phyloP scores from a whole-genome alignment of 177 flowering plant genomes.

The Vitis hybrid region DNA sequence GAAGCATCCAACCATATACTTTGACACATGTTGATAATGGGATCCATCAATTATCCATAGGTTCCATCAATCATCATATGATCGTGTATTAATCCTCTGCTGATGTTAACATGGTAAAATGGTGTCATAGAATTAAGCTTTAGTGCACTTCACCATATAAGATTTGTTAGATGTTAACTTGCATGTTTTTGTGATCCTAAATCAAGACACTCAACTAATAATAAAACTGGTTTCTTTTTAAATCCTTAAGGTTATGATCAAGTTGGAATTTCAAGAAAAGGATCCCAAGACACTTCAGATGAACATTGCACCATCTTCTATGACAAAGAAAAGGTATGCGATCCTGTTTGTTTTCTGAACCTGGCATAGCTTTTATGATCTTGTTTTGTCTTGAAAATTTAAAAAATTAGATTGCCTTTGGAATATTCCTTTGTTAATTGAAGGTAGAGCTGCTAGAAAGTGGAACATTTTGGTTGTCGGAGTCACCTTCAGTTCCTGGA shows the following conservation, averaged over 20 bases:
- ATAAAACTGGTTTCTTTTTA: not conserved
- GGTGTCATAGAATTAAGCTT: no score
- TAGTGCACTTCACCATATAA: no score
- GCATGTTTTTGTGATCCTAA: not conserved
- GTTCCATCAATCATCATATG: no score
- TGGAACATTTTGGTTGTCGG: constrained; percentile 98
- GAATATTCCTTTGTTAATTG: constrained; percentile 20
- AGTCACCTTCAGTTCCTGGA: constrained; percentile 98
- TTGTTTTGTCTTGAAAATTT: not conserved
- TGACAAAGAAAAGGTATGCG: constrained; percentile 84
- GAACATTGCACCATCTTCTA: constrained; percentile 88
- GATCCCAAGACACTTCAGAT: constrained; percentile 79
- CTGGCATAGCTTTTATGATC: not conserved
- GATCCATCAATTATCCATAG: no score
- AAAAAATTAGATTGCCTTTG: not conserved
- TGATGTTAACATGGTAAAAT: no score
- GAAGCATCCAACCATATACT: no score
- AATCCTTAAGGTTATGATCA: constrained; percentile 70
- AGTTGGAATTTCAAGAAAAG: constrained; percentile 94
- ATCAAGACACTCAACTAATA: not conserved
- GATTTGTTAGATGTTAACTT: not conserved
- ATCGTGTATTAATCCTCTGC: no score
- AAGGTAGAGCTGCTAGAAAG: constrained; percentile 95
- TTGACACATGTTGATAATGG: no score
- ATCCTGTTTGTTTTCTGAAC: not conserved